Evolutionary conservation across 1,139 yeast genomes (phyloP), one percentile per base, ranked within the genome.

Genomic region (Yamadazyma atlantica): DNA sequence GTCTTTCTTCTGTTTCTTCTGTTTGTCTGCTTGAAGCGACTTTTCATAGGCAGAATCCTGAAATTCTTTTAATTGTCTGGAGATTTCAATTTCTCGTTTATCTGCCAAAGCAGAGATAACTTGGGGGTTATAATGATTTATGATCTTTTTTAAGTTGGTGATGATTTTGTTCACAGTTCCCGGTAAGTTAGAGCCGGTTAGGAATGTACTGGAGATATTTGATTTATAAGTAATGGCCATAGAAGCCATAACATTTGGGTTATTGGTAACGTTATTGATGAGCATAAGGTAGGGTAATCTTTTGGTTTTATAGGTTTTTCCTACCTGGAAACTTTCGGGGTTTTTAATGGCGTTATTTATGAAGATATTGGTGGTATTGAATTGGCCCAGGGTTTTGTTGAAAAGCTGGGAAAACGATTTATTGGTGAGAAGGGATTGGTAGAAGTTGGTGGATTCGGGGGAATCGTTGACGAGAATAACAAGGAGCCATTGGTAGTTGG

Each of bases 11-110:
- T 47, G 34, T 41, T 66, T 68, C 49, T 69, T 70, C 14, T 58
- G 38, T 34, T 58, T 58, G 51, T 78, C 84, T 28, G 59, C 62
- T 31, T 71, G 62, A 21, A 79, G 57, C 0, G 82, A 76, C 48
- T 69, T 69, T 35, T 64, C 55, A 47, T 76, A 79, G 2, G 83
- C 84, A 35, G 66, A 72, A 48, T 79, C 83, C 50, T 79, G 85
- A 47, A 75, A 75, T 46, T 74, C 73, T 49, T 79, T 74, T 29
- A 79, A 54, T 21, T 68, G 33, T 35, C 84, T 57, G 29, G 81
- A 65, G 34, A 67, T 54, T 42, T 78, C 80, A 33, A 74, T 67
- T 46, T 77, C 82, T 46, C 71, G 75, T 47, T 70, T 72, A 52
- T 78, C 84, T 33, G 62, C 62, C 33, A 78, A 56, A 29, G 75